A percentile compares a stretch with the other conserved stretches of the same genome.
phyloP scores from a whole-genome alignment of 75 land plant genomes.

The Chamaecyparis obtusa region DNA sequence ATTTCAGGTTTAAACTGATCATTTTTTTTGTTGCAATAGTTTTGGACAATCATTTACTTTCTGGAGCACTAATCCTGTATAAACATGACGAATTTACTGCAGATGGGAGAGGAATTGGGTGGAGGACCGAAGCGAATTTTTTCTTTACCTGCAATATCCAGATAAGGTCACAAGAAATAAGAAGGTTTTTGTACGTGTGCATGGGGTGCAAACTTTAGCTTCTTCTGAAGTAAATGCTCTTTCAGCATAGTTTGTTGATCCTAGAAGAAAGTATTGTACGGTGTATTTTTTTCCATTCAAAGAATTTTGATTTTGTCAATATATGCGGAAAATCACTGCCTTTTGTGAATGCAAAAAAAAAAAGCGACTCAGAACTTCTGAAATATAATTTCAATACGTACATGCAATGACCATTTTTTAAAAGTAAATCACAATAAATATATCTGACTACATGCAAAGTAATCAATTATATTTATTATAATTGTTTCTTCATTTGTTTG shows the following conservation, averaged over 20 bases:
- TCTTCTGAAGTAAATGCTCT: neutral
- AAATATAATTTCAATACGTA: too few relatives aligned
- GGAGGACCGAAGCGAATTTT: neutral
- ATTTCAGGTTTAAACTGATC: neutral
- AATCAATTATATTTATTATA: neutral
- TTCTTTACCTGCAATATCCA: neutral
- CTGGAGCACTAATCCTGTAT: neutral
- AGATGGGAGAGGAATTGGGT: conserved; percentile 1
- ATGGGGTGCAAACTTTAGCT: neutral
- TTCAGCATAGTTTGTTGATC: neutral
- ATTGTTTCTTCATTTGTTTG: too few relatives aligned
- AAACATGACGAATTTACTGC: neutral
- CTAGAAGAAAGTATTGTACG: neutral
- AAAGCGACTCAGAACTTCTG: neutral
- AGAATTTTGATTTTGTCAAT: neutral
- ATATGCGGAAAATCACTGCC: neutral
- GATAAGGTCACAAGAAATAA: neutral
- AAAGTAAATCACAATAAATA: neutral
- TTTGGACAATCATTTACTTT: neutral
- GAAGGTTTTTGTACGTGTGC: neutral
- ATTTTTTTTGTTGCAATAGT: neutral
- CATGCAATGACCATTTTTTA: neutral
- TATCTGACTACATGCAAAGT: neutral
- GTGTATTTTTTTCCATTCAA: neutral
- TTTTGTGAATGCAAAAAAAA: neutral